These are phyloP conservation scores for Aspergillus brasiliensis DNA, from an alignment of 2,329 filamentous ascomycete species.

Conservation along the genomic window DNA sequence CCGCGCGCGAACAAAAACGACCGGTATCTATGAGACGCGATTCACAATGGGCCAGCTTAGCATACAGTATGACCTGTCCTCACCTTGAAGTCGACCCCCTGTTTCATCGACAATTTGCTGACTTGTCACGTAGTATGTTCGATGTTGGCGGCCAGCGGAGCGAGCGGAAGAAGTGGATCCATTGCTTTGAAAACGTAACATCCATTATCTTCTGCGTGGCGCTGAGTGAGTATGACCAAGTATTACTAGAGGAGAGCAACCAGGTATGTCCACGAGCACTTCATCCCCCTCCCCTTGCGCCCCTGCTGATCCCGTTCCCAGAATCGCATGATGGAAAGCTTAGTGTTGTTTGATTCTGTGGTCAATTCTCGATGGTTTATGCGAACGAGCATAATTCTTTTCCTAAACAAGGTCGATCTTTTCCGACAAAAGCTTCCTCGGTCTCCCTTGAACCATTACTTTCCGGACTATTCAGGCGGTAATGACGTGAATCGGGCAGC, in stretches of 20 bases:
- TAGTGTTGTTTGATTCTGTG: constrained; percentile 95
- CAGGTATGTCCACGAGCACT: constrained; percentile 63
- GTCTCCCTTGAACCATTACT: constrained; percentile 91
- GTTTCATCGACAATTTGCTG: constrained; percentile 24
- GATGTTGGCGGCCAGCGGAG: constrained; percentile 96
- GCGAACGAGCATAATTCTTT: constrained; percentile 96
- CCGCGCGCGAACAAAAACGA: constrained; percentile 94
- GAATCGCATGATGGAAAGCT: constrained; percentile 99
- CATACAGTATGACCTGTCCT: constrained; percentile 77
- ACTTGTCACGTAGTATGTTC: constrained; percentile 74
- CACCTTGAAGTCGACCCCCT: neutral
- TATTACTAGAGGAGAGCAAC: constrained; percentile 92
- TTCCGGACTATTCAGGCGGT: constrained; percentile 95
- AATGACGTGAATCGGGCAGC: constrained; percentile 98
- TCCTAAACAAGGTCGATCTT: constrained; percentile 98
- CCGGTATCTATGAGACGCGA: constrained; percentile 97
- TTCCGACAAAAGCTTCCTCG: constrained; percentile 92
- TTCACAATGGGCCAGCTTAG: constrained; percentile 98
- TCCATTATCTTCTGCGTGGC: constrained; percentile 99
- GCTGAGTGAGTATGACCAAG: constrained; percentile 97
- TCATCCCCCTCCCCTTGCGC: constrained; percentile 12
- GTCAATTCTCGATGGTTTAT: constrained; percentile 99
- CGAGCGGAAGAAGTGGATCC: constrained; percentile 99
- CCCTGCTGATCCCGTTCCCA: constrained; percentile 40
- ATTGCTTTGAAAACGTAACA: constrained; percentile 99